A percentile compares a stretch with the other conserved stretches of the same genome.
Evolutionary conservation across 2,329 filamentous ascomycete genomes (phyloP).

Genomic region (Paecilomyces fulvus): DNA sequence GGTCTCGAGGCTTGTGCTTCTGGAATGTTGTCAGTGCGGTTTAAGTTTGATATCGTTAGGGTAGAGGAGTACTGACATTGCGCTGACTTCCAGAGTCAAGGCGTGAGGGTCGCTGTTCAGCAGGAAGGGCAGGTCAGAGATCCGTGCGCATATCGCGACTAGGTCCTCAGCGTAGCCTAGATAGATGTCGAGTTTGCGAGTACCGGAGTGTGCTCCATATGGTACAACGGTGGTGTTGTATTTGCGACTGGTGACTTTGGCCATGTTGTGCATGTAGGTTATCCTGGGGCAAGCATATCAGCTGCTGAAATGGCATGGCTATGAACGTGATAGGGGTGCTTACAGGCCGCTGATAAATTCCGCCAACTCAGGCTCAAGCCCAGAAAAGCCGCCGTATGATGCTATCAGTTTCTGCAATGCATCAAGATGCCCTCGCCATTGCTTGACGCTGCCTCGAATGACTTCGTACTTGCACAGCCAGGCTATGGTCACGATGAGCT

Average conservation of each 20-base stretch:
- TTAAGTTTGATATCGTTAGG: background rate
- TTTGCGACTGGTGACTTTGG: conserved; percentile 24
- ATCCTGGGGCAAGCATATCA: conserved; percentile 13
- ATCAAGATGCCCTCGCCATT: conserved; percentile 29
- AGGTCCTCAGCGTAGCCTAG: conserved; percentile 30
- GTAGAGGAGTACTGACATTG: conserved; percentile 17
- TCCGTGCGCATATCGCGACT: conserved; percentile 24
- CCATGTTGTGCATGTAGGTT: conserved; percentile 26
- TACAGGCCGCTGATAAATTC: conserved; percentile 29
- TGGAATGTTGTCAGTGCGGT: conserved; percentile 4
- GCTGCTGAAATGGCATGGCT: conserved; percentile 2
- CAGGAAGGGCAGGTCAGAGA: conserved; percentile 20
- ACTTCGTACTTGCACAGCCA: conserved; percentile 32
- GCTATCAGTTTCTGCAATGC: conserved; percentile 25
- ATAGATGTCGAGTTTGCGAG: conserved; percentile 27
- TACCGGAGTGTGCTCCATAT: conserved; percentile 14
- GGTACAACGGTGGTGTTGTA: conserved; percentile 11
- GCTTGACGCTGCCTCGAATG: conserved; percentile 29
- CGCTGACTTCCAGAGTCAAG: conserved; percentile 16
- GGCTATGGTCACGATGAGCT: conserved; percentile 26
- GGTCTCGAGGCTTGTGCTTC: conserved; percentile 22
- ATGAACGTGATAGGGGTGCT: background rate
- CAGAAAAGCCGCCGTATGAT: conserved; percentile 22
- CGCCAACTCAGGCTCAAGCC: conserved; percentile 21
- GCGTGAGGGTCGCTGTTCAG: conserved; percentile 8